Evolutionary conservation across 768 basidiomycete genomes (phyloP), one percentile per base, ranked within the genome.

Genomic region (Tremella mesenterica): DNA sequence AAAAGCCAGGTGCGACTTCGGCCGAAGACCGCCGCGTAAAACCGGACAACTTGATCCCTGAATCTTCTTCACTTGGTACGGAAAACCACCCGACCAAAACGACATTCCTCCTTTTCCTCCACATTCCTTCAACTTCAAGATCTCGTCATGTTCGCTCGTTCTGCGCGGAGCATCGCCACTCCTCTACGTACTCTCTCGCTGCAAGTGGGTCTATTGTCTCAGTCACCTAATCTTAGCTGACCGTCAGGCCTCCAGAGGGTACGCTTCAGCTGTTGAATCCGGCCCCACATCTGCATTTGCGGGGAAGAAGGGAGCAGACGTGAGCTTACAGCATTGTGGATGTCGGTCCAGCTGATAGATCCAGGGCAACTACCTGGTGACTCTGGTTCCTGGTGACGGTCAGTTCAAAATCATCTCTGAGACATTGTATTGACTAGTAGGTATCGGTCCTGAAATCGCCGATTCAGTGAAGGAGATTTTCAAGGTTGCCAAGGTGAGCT

Each of bases 361-460:
- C 3, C 60, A 96, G 92, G 92, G 92, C 54, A 95, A 93, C 79
- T 95, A 93, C 77, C 83, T 85, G 29, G 92, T 96, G 52, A 96
- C 95, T 38, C 78, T 96, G 56, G 90, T 97, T 74, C 90, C 93
- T 28, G 93, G 93, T 72, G 93, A 96, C 72, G 92, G 92, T 92
- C 54, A 61, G 81, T 69, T 31, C 12, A 6, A 10, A 36, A 34
- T n/a, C 26, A 38, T 29, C n/a, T 8, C n/a, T n/a, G 38, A 33
- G 6, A 12, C 46, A 10, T n/a, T 7, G 30, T 34, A 23, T 52
- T 56, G 14, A 48, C 23, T 52, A 56, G 60, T 50, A 92, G 92
- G 93, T 73, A 99, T 99, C 78, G 95, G 95, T 41, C 92, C 95
- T 31, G 95, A 99, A 79, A 97, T 99, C 65, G 87, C 89, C 76